These are phyloP conservation scores for Rhizoctonia solani DNA, from an alignment of 1,284 basidiomycete genomes.

Conservation along the genomic window DNA sequence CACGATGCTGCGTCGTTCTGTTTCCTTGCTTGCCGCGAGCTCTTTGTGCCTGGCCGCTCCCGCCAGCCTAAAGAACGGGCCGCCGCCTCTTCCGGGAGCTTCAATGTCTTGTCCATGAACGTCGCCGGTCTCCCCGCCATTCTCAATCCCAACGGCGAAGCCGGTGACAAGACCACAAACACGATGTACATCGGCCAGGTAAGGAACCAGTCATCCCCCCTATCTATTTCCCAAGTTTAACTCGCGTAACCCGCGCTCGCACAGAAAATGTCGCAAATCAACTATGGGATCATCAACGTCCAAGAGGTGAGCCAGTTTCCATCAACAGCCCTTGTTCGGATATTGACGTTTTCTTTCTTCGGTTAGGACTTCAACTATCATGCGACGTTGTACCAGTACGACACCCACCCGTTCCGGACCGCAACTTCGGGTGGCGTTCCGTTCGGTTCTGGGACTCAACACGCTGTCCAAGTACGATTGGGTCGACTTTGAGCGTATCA, in stretches of 20 bases:
- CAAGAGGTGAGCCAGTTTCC: conserved; percentile 43
- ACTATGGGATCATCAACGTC: conserved; percentile 46
- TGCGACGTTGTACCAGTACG: conserved; percentile 46
- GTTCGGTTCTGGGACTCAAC: conserved; percentile 49
- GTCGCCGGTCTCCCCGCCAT: conserved; percentile 48
- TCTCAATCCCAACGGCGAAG: conserved; percentile 23
- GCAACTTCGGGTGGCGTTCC: conserved; percentile 45
- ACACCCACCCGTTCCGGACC: conserved; percentile 48
- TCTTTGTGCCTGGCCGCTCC: too few relatives aligned
- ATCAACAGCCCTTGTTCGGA: too few relatives aligned
- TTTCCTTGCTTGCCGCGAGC: too few relatives aligned
- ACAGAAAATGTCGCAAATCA: conserved; percentile 45
- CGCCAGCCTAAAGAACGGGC: too few relatives aligned
- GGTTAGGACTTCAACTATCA: conserved; percentile 50
- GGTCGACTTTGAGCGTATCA: conserved; percentile 46
- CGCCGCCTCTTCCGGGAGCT: conserved; percentile 38
- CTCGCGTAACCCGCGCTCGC: conserved; percentile 47
- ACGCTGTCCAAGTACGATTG: conserved; percentile 48
- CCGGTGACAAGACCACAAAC: conserved; percentile 25
- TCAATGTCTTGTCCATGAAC: conserved; percentile 46
- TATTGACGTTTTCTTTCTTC: too few relatives aligned
- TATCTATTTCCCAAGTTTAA: too few relatives aligned
- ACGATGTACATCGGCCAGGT: conserved; percentile 26
- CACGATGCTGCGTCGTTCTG: too few relatives aligned
- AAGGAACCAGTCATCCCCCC: too few relatives aligned